Percentiles rank a stretch among this genome's conserved stretches.
Conservation (phyloP, 768 basidiomycete genomes). For the Cubamyces sp. region DNA sequence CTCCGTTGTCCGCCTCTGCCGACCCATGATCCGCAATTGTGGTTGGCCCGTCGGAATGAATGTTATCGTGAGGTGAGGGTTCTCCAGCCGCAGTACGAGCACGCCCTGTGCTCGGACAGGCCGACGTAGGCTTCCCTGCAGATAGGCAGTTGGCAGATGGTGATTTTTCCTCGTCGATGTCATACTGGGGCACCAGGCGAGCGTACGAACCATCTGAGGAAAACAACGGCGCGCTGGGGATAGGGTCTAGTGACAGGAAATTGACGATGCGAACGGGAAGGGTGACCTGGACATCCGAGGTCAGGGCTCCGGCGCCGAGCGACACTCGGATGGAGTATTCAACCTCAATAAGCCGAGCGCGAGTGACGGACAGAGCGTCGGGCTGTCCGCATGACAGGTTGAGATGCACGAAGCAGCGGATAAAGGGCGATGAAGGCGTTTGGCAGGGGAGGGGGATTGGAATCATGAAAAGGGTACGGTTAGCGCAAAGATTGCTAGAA, state of each 20-base stretch:
- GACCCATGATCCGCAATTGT: too few species aligned
- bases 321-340: constrained; percentile 71
- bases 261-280: constrained; percentile 81
- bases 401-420: background rate
- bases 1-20: background rate
- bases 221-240: constrained; percentile 42
- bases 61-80: too few species aligned
- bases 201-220: constrained; percentile 21
- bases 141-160: background rate
- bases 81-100: too few species aligned
- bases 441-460: background rate
- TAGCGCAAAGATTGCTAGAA: background rate
- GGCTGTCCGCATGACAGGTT: constrained; percentile 44
- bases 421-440: too few species aligned
- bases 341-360: constrained; percentile 76
- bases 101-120: too few species aligned
- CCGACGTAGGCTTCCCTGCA: background rate
- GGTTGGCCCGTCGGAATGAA: too few species aligned
- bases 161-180: background rate
- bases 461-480: background rate
- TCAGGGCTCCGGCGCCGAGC: constrained; percentile 59
- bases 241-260: constrained; percentile 86
- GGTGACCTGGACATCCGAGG: constrained; percentile 67
- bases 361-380: constrained; percentile 68
- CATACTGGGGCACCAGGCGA: constrained; percentile 15